A percentile compares a stretch with the other conserved stretches of the same genome.
These are phyloP conservation scores for Beauveria scarabaeidicola DNA, from an alignment of 2,329 filamentous ascomycete genomes.

Conservation along the genomic window DNA sequence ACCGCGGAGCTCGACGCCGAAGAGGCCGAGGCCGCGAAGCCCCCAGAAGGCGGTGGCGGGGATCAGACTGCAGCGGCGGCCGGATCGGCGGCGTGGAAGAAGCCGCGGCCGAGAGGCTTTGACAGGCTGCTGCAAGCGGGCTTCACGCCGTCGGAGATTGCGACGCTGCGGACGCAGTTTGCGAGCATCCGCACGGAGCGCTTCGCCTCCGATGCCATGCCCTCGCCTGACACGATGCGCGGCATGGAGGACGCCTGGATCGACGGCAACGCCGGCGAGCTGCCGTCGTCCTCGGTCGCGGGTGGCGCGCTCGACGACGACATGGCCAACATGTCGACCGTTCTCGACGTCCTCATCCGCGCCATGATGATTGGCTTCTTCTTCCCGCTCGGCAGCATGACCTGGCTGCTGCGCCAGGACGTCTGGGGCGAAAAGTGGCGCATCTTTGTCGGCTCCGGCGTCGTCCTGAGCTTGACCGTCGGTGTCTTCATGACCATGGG, in stretches of 20 bases:
- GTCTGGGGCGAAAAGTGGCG: constrained; percentile 79
- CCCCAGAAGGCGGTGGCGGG: constrained; percentile 40
- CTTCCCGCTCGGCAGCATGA: constrained; percentile 79
- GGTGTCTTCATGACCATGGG: constrained; percentile 53
- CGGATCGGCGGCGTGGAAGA: constrained; percentile 18
- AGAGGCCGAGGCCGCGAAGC: constrained; percentile 35
- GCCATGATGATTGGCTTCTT: constrained; percentile 91
- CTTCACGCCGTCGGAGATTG: constrained; percentile 75
- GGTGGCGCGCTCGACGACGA: constrained; percentile 34
- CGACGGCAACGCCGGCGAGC: constrained; percentile 51
- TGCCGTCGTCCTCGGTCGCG: constrained; percentile 27
- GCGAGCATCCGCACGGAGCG: constrained; percentile 72
- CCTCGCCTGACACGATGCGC: constrained; percentile 64
- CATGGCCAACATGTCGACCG: constrained; percentile 40
- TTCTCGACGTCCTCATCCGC: constrained; percentile 77
- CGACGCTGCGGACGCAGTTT: constrained; percentile 80
- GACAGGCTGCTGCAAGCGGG: constrained; percentile 75
- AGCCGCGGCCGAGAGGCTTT: constrained; percentile 58
- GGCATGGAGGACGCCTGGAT: constrained; percentile 86
- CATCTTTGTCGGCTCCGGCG: constrained; percentile 77
- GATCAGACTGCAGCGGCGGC: constrained; percentile 38
- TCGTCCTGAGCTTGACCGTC: constrained; percentile 70
- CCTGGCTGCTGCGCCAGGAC: constrained; percentile 77
- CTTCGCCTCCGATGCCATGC: constrained; percentile 84
- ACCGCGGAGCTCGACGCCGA: constrained; percentile 62